Evolutionary conservation across 345 rosid genomes (phyloP), one percentile per base, ranked within the genome.

Genomic region (Trapa incisa): DNA sequence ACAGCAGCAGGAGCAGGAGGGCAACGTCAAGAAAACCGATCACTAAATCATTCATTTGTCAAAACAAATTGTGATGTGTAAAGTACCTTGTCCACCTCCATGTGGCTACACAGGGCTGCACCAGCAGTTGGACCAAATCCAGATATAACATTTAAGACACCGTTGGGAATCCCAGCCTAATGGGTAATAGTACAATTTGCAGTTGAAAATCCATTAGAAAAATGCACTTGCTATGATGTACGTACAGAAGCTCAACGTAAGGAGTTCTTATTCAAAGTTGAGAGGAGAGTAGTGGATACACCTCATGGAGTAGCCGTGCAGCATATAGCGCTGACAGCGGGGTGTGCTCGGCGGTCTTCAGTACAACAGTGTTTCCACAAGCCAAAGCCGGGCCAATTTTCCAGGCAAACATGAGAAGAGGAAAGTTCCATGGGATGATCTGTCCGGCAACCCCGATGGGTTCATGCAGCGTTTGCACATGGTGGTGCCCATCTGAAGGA

Each of bases 161-260:
- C 98, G 2, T 88, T 87, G 60, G 97, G 98, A 72, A 93, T 90
- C 73, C 96, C 97, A 82, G 97, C 97, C 98, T 93, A 80, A 60
- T 64, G 67, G 66, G 73, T 11, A 47, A 47, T 35, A 22, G 29
- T 22, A 52, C 33, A 11, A 9, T 48, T 36, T 37, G 68, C 72
- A 62, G 67, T 52, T 39, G 72, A 2, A 17, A 64, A 37, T 35
- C 4, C 15, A 29, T 58, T 9, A 66, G 47, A 33, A 35, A 61
- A 1, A 47, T 47, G 68, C 9, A 1, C 32, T 38, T 29, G 1
- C 17, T 65, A 16, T 12, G 50, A 37, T 50, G 5, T 45, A 50
- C n/a, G 54, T 4, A 50, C 54, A 6, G 22, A 16, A 57, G 32
- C 37, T 22, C 14, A 42, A 61, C 70, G 39, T 52, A 15, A 10